Evolutionary conservation across 2,329 filamentous ascomycete genomes (phyloP).

Genomic region (Aureobasidium sp.): DNA sequence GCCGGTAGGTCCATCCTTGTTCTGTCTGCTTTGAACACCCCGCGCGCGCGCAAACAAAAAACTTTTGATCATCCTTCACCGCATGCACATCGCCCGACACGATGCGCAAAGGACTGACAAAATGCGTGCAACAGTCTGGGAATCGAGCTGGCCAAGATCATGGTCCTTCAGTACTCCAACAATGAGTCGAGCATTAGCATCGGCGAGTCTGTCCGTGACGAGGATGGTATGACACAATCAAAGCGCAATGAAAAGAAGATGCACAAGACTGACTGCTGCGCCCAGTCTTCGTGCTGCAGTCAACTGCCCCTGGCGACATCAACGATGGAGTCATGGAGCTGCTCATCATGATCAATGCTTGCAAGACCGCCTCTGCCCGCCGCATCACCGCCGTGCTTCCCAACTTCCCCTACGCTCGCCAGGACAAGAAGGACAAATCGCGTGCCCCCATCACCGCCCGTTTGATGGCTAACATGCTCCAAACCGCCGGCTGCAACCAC

Average conservation of each 20-base stretch:
- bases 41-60: conserved; percentile 7
- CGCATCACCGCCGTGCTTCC: conserved; percentile 93
- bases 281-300: conserved; percentile 86
- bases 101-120: conserved; percentile 6
- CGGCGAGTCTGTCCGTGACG: conserved; percentile 90
- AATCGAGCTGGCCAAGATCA: conserved; percentile 70
- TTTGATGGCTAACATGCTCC: conserved; percentile 94
- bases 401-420: conserved; percentile 92
- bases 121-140: conserved; percentile 50
- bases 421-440: conserved; percentile 96
- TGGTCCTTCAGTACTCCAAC: conserved; percentile 79
- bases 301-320: conserved; percentile 89
- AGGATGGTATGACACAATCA: conserved; percentile 60
- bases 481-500: conserved; percentile 86
- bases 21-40: background rate
- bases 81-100: background rate
- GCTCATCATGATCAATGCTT: conserved; percentile 96
- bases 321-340: conserved; percentile 98
- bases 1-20: conserved; percentile 43
- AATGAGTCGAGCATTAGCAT: conserved; percentile 87
- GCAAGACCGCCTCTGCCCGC: conserved; percentile 74
- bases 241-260: background rate
- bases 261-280: conserved; percentile 20
- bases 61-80: background rate
- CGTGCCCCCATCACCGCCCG: conserved; percentile 95